phyloP scores from a whole-genome alignment of 1,284 basidiomycete genomes.

The Heterobasidion irregulare region DNA sequence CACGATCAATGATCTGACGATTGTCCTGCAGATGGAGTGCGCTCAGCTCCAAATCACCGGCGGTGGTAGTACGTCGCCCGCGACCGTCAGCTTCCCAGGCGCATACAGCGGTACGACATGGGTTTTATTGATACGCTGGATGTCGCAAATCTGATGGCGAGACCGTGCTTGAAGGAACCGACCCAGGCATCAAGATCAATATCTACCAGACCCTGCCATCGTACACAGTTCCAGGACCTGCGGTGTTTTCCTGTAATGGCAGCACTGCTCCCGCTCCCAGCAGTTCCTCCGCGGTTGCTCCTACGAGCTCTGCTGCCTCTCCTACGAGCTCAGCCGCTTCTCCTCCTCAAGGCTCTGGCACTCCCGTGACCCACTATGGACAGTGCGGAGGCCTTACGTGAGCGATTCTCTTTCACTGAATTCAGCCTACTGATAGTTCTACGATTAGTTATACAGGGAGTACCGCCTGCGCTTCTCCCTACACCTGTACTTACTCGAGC shows the following conservation, averaged over 20 bases:
- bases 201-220: constrained; percentile 31
- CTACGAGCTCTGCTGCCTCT: neutral
- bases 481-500: constrained; percentile 19
- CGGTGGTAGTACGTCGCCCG: constrained; percentile 34
- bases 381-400: constrained; percentile 27
- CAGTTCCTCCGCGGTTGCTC: constrained; percentile 7
- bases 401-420: constrained; percentile 7
- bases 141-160: neutral
- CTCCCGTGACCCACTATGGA: constrained; percentile 24
- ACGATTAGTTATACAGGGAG: constrained; percentile 8
- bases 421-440: neutral
- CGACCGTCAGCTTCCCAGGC: constrained; percentile 44
- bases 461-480: constrained; percentile 24
- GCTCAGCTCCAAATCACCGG: constrained; percentile 45
- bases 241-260: constrained; percentile 21
- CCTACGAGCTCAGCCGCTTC: constrained; percentile 11
- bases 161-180: constrained; percentile 20
- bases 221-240: constrained; percentile 33
- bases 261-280: constrained; percentile 7
- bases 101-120: constrained; percentile 27
- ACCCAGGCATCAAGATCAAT: constrained; percentile 38
- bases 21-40: constrained; percentile 36
- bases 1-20: neutral
- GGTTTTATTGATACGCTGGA: neutral
- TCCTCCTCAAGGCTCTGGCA: constrained; percentile 8